Base-by-base conservation (phyloP, 169 alveolate genomes). In the Eimeria falciformis region DNA sequence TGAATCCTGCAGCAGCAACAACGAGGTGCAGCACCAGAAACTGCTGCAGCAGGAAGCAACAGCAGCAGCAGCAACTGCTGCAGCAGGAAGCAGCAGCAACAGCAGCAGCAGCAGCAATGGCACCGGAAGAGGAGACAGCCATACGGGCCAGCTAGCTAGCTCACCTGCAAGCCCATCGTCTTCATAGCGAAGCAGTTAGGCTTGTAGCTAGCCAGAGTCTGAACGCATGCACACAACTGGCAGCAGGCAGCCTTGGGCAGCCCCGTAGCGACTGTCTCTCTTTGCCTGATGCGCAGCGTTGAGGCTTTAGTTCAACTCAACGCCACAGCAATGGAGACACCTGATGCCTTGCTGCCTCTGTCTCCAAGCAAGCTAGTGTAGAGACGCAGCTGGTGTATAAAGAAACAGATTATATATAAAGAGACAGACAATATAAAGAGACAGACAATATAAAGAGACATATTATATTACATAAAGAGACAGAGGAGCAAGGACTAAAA, bases 111-210 rank as follows among this genome's bases (percentile, higher is more conserved):
- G 33, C 83, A 71, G 33, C 56, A 71, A 5, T 56, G 33, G 40
- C 53, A 71, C 37, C 83, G 4, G 83, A 27, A 27, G 29, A n/a
- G 5, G 53, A 21, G 29, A 27, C 33, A 58, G 27, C 33, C 21
- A 14, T 50, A 50, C 21, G 14, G 58, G 58, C 58, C 14, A 14
- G 58, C 21, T 7, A 50, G 58, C 40, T 1, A 23, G 58, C 91
- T 21, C 53, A 68, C 91, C 73, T 85, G 82, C 43, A 85, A 23
- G 27, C 73, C 73, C n/a, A 55, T 83, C 12, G 91, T 83, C 73
- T 85, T 85, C 91, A 85, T 85, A n/a, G 65, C 91, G 84, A 85
- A 65, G 50, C 91, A 85, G 65, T 85, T 85, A 65, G 82, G 84
- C 83, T 85, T 85, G 68, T 50, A 85, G 40, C 18, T 46, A n/a